Conservation (phyloP, 768 basidiomycete species). For the Leccinum obscurum region DNA sequence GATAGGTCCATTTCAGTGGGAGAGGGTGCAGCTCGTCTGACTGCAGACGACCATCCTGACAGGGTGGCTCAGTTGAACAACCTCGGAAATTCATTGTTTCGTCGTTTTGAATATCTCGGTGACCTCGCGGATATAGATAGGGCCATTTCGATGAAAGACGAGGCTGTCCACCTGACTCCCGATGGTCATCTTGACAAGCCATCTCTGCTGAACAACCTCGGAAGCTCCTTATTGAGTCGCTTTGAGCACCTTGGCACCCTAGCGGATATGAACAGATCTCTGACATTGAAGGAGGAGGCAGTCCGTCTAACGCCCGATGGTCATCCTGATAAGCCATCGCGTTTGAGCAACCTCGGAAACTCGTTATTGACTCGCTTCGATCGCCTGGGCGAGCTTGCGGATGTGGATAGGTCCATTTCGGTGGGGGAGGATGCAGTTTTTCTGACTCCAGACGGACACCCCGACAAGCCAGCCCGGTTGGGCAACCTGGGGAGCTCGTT, state of each 20-base stretch:
- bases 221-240: no score
- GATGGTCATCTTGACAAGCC: no score
- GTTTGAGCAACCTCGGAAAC: neutral
- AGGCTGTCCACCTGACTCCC: no score
- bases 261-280: neutral
- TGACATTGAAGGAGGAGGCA: neutral
- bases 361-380: neutral
- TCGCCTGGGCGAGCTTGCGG: neutral
- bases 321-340: neutral
- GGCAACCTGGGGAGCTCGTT: neutral
- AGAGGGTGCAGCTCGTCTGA: neutral
- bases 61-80: neutral
- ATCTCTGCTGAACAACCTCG: no score
- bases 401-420: neutral
- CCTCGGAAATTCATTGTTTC: neutral
- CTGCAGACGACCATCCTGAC: neutral
- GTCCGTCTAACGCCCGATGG: neutral
- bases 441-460: neutral
- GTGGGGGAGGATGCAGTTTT: neutral
- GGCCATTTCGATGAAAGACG: neutral
- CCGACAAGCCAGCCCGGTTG: neutral
- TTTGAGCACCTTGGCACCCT: neutral
- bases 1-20: neutral
- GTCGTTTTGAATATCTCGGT: neutral
- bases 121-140: neutral